Conservation (phyloP, 768 basidiomycete genomes). For the Rhodotorula graminis region DNA sequence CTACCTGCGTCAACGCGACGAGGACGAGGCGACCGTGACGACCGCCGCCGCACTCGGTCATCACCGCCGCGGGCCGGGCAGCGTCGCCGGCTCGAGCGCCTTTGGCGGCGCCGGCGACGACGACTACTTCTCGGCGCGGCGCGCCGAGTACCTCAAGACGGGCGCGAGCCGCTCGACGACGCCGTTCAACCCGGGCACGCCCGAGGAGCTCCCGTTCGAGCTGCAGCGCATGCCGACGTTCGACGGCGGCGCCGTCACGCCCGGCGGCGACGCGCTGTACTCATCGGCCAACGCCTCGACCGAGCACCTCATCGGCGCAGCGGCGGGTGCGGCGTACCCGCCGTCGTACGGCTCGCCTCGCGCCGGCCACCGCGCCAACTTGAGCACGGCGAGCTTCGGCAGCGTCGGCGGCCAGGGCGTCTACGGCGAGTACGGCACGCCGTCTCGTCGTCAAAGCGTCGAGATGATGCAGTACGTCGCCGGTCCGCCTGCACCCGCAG, state of each 20-base stretch:
- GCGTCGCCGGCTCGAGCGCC: neutral
- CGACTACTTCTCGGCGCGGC: slow-evolving; percentile 24
- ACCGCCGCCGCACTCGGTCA: slow-evolving; percentile 11
- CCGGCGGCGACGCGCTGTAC: neutral
- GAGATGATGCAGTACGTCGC: neutral
- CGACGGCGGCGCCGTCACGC: neutral
- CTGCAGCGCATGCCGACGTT: slow-evolving; percentile 24
- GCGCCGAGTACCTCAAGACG: slow-evolving; percentile 29
- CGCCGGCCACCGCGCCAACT: slow-evolving; percentile 7
- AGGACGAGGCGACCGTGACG: slow-evolving; percentile 38
- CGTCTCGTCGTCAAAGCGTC: neutral
- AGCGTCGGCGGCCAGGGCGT: neutral
- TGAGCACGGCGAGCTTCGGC: slow-evolving; percentile 1
- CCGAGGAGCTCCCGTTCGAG: slow-evolving; percentile 28
- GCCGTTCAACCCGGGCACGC: neutral
- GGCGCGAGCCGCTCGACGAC: slow-evolving; percentile 1
- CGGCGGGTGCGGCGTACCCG: neutral
- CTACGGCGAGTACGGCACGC: neutral
- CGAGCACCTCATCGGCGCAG: slow-evolving; percentile 25
- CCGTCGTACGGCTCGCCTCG: neutral
- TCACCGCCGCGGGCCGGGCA: neutral
- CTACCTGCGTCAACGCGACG: slow-evolving; percentile 32
- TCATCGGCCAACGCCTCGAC: slow-evolving; percentile 10
- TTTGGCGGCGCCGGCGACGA: neutral
- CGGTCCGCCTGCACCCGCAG: no score